These are phyloP conservation scores for Dimocarpus longan DNA, from an alignment of 345 rosid species.

Conservation along the genomic window DNA sequence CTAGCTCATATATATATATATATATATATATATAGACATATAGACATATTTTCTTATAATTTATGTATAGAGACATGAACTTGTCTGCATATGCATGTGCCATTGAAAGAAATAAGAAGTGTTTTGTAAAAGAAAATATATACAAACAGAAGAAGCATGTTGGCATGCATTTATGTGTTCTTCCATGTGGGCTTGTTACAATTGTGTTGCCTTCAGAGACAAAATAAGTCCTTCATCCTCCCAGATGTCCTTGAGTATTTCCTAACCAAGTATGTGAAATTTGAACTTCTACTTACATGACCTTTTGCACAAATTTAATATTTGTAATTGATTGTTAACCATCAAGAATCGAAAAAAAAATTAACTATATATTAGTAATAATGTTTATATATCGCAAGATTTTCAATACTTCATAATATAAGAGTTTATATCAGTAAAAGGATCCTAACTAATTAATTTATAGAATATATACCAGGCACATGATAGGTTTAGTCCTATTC, in stretches of 20 bases:
- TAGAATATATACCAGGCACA: too few species aligned
- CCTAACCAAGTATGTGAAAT: too few species aligned
- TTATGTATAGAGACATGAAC: neutral
- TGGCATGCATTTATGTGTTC: neutral
- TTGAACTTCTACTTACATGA: too few species aligned
- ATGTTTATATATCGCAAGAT: neutral
- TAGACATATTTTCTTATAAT: neutral
- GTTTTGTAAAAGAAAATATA: neutral
- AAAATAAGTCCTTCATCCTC: neutral
- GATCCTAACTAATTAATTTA: too few species aligned
- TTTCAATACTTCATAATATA: too few species aligned
- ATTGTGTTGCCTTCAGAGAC: neutral
- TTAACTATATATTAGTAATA: neutral
- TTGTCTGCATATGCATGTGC: slow-evolving; percentile 16
- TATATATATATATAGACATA: neutral
- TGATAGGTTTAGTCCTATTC: too few species aligned
- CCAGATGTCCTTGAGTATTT: neutral
- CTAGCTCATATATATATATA: neutral
- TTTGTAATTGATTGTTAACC: neutral
- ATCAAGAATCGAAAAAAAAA: neutral
- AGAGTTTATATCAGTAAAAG: neutral
- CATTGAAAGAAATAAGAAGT: neutral
- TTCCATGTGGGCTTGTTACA: neutral
- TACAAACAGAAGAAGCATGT: neutral
- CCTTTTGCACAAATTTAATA: neutral